phyloP scores from a whole-genome alignment of 805 yeast genomes.

The Ogataea kodamae region DNA sequence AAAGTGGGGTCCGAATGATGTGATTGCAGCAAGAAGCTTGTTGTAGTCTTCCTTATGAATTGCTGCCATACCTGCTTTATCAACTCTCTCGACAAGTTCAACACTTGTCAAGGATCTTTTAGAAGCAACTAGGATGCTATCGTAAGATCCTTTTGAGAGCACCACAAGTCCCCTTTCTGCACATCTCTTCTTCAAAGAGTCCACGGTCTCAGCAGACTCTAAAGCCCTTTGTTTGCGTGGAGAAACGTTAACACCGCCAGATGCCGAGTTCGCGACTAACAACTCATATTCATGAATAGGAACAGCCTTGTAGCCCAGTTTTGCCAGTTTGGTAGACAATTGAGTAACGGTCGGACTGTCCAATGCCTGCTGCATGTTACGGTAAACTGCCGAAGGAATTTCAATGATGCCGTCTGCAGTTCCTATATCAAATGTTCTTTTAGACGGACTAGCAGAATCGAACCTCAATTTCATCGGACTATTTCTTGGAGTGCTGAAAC shows the following conservation, averaged over 20 bases:
- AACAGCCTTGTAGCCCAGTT: conserved; percentile 27
- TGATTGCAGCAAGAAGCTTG: conserved; percentile 18
- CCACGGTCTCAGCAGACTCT: conserved; percentile 22
- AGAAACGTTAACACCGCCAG: conserved; percentile 10
- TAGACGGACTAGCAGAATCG: conserved; percentile 5
- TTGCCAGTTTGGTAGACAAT: conserved; percentile 20
- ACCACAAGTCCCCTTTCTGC: conserved; percentile 26
- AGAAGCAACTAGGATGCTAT: conserved; percentile 27
- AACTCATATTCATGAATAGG: conserved; percentile 22
- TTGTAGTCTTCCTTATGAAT: conserved; percentile 19
- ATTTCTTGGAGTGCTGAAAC: conserved; percentile 4
- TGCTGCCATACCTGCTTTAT: conserved; percentile 25
- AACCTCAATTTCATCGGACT: conserved; percentile 2
- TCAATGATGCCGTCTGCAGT: conserved; percentile 35
- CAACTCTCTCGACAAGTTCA: conserved; percentile 26
- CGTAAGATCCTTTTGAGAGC: conserved; percentile 26
- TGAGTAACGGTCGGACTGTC: conserved; percentile 29
- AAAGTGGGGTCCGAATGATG: conserved; percentile 22
- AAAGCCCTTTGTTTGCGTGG: conserved; percentile 15
- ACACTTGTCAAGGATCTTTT: conserved; percentile 27
- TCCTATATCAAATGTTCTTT: not conserved
- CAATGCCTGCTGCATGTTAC: conserved; percentile 16
- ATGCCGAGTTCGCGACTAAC: conserved; percentile 11
- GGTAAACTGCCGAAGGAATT: conserved; percentile 30
- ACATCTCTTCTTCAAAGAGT: conserved; percentile 25